Conservation (phyloP, 176 grass and related monocot species). For the Avena eriantha region DNA sequence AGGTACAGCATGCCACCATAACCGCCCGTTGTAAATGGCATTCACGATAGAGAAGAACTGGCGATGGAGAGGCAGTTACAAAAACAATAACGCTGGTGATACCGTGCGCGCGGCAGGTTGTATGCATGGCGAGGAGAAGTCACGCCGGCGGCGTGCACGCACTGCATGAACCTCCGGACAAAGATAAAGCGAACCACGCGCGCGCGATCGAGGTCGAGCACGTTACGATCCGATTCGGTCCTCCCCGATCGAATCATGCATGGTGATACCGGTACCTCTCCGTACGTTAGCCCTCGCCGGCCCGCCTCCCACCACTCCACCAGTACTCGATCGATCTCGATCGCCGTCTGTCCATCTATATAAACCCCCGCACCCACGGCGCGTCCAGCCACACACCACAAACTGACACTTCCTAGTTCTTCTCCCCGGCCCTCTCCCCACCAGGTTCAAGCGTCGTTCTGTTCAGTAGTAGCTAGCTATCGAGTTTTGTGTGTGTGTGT, state of each 20-base stretch:
- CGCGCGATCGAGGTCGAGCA: neutral
- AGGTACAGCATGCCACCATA: no score
- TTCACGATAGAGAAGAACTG: neutral
- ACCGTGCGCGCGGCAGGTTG: neutral
- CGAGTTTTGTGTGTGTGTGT: neutral
- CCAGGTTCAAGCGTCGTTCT: neutral
- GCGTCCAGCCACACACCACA: neutral
- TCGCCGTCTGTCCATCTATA: neutral
- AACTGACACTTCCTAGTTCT: neutral
- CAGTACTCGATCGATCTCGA: no score
- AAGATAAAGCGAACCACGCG: conserved; percentile 17
- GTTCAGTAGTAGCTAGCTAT: neutral
- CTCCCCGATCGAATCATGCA: neutral
- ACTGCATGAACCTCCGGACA: neutral
- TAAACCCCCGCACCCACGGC: conserved; percentile 2
- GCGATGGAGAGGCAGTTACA: neutral
- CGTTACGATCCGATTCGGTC: neutral
- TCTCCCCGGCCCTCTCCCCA: no score
- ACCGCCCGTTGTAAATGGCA: neutral
- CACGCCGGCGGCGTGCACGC: conserved; percentile 1
- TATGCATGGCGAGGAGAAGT: conserved; percentile 4
- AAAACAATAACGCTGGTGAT: neutral
- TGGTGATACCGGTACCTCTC: neutral
- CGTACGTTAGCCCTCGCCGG: neutral
- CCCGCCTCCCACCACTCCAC: neutral